phyloP scores from a whole-genome alignment of 176 grass and related monocot genomes.

The Phyllostachys edulis region DNA sequence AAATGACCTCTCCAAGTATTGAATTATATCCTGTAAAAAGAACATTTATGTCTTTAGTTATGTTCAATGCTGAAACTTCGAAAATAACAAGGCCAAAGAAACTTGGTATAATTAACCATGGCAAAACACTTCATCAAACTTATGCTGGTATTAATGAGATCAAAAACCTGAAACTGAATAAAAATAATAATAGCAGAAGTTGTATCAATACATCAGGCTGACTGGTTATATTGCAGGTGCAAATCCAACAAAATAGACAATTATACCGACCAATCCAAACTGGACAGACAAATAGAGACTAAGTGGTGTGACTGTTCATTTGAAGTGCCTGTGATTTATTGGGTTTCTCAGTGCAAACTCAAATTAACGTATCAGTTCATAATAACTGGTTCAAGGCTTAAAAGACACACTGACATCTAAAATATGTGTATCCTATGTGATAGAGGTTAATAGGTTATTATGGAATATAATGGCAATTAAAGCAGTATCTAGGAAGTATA shows the following conservation, averaged over 20 bases:
- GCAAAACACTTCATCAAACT: background rate
- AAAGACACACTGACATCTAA: background rate
- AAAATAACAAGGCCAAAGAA: background rate
- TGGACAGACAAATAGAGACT: background rate
- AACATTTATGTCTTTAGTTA: slow-evolving; percentile 21
- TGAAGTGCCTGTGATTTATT: background rate
- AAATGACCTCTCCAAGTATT: slow-evolving; percentile 80
- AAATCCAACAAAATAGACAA: background rate
- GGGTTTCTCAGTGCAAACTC: background rate
- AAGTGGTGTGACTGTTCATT: background rate
- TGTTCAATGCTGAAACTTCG: background rate
- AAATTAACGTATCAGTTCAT: background rate
- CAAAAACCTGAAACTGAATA: background rate
- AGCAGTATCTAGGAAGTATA: background rate
- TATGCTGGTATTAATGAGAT: background rate
- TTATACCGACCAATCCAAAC: background rate
- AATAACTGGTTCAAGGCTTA: background rate
- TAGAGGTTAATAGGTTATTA: background rate
- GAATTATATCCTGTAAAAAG: slow-evolving; percentile 68
- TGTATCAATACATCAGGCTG: background rate
- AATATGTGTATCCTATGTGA: background rate
- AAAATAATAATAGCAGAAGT: background rate
- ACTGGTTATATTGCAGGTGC: background rate
- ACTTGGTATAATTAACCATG: background rate
- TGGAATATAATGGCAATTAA: background rate